Conservation (phyloP, 129 eudicot genomes). For the Sambucus nigra region DNA sequence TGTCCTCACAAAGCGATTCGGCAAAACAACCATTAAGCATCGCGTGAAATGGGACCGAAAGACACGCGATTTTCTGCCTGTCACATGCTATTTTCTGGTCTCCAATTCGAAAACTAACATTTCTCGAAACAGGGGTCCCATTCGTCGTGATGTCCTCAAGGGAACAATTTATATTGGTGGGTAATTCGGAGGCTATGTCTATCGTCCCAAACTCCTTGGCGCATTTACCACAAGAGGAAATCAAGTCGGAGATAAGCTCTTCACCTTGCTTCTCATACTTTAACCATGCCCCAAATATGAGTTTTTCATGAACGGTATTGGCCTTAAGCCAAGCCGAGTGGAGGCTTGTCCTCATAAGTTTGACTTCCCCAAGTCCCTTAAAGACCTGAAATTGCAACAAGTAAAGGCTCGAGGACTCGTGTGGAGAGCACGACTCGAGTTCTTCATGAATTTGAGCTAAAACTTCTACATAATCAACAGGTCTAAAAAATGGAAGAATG, state of each 20-base stretch:
- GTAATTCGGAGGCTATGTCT: conserved; percentile 72
- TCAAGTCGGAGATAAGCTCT: conserved; percentile 74
- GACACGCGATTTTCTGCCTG: conserved; percentile 66
- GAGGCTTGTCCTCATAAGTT: conserved; percentile 89
- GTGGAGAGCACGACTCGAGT: conserved; percentile 70
- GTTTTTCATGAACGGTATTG: conserved; percentile 56
- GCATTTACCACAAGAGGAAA: conserved; percentile 76
- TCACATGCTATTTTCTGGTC: conserved; percentile 61
- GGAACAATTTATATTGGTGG: conserved; percentile 16
- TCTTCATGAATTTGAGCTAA: conserved; percentile 95
- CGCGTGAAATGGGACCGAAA: conserved; percentile 79
- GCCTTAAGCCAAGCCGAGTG: conserved; percentile 82
- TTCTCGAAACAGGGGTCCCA: conserved; percentile 24
- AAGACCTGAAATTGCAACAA: conserved; percentile 88
- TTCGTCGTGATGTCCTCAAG: conserved; percentile 15
- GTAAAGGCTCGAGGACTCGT: conserved; percentile 62
- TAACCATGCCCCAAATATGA: conserved; percentile 86
- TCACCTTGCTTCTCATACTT: conserved; percentile 94
- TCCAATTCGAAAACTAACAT: conserved; percentile 56
- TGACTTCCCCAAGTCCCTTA: conserved; percentile 89
- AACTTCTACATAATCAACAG: conserved; percentile 88
- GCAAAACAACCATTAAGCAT: conserved; percentile 92
- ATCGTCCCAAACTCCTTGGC: conserved; percentile 57
- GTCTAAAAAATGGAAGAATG: conserved; percentile 79
- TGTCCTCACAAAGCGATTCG: conserved; percentile 62